Evolutionary conservation across 306 rosid species (phyloP), one percentile per base, ranked within the genome.

Genomic region (Psophocarpus tetragonolobus): DNA sequence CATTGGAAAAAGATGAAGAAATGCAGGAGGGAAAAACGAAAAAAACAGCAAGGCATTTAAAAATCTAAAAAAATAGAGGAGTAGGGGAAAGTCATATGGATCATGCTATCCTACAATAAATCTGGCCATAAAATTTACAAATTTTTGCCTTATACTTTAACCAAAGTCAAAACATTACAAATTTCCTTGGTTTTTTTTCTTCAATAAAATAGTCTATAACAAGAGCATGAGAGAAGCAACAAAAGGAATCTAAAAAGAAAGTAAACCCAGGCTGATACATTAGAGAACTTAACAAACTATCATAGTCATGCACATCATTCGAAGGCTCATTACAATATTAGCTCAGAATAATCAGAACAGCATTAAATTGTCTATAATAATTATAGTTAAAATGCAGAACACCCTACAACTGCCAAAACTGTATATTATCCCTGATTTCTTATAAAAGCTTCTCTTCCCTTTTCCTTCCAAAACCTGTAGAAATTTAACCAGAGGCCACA

Each of bases 1-100:
- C 65, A 54, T 21, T 14, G 14, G 61, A 35, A 47, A 27, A 29
- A 15, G 53, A 70, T 58, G 36, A 33, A 20, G 36, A 65, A 42
- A 44, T 54, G 42, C 24, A 26, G 32, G 13, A 58, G 27, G 12
- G 39, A 4, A 51, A 61, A 60, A 71, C 10, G 32, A 32, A 6
- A 45, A 79, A 50, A 44, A 60, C 18, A 33, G 17, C 42, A 58
- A 58, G 53, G n/a, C 74, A 72, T 20, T 50, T 36, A 57, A 56
- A 39, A 57, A 0, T 15, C 21, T 1, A 5, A 30, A 60, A 13
- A 14, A 13, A 7, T 5, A 26, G 3, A 57, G 42, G 6, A n/a
- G 7, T 9, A 9, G 30, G 14, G 53, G 53, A 10, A 73, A 41
- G 33, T 13, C 39, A 24, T 73, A 39, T 9, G 27, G 32, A 26